Conservation (phyloP, 2,329 filamentous ascomycete genomes). For the Piedraia hortae region DNA sequence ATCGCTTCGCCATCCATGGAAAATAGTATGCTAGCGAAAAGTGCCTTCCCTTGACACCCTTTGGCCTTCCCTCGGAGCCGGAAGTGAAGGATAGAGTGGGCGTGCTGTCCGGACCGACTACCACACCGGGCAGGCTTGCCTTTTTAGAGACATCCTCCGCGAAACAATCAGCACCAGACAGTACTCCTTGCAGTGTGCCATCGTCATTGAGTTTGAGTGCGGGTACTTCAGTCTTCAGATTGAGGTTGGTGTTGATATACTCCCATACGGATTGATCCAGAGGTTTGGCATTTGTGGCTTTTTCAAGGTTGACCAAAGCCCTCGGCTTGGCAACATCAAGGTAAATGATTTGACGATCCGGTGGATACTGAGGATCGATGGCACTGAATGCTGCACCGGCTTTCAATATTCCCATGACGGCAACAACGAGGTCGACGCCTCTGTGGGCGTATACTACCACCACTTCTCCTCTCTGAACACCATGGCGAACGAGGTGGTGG, state of each 20-base stretch:
- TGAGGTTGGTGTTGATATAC: conserved; percentile 47
- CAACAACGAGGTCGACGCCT: conserved; percentile 47
- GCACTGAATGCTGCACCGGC: conserved; percentile 33
- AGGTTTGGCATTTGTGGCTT: conserved; percentile 39
- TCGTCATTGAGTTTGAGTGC: conserved; percentile 43
- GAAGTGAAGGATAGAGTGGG: conserved; percentile 37
- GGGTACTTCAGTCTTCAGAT: conserved; percentile 47
- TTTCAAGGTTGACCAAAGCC: conserved; percentile 44
- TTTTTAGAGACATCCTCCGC: conserved; percentile 24
- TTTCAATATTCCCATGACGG: conserved; percentile 46
- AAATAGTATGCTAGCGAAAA: conserved; percentile 70
- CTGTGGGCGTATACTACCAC: conserved; percentile 82
- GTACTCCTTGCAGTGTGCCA: conserved; percentile 38
- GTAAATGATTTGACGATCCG: conserved; percentile 55
- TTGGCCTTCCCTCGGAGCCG: conserved; percentile 51
- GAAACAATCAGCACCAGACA: conserved; percentile 50
- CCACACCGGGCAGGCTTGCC: conserved; percentile 34
- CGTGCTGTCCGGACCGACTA: conserved; percentile 65
- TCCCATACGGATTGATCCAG: conserved; percentile 30
- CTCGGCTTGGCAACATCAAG: conserved; percentile 52
- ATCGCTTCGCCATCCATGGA: conserved; percentile 73
- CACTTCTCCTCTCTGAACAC: conserved; percentile 54
- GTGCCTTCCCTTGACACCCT: conserved; percentile 69
- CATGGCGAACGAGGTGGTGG: conserved; percentile 47
- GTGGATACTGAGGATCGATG: conserved; percentile 60